Evolutionary conservation across 179 eudicot genomes (phyloP), one percentile per base, ranked within the genome.

Genomic region (Sideroxylon spinosum): DNA sequence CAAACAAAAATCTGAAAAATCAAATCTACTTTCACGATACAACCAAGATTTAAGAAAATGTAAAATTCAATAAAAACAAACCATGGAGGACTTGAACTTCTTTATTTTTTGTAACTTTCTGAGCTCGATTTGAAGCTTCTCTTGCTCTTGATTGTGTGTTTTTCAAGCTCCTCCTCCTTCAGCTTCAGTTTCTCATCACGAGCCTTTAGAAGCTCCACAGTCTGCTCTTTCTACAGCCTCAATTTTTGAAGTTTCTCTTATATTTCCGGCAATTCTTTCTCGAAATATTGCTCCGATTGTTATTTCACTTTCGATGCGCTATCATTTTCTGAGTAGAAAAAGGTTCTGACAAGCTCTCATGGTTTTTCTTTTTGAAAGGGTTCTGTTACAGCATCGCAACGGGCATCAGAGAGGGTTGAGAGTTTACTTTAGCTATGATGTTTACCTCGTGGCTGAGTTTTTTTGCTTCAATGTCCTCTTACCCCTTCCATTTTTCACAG

Each of bases 161-260:
- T n/a, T n/a, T n/a, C n/a, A n/a, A n/a, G n/a, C n/a, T n/a, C n/a
- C n/a, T n/a, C n/a, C n/a, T n/a, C n/a, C n/a, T n/a, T 93, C 84
- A 80, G 64, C 85, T 82, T 89, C 87, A 92, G 69, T 8, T 79
- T 80, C 82, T 91, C 93, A 28, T 92, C 93, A 52, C 76, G 90
- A 71, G 84, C 90, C 91, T 91, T 92, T 88, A 93, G 82, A 67
- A 93, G 75, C 56, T 89, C 91, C 82, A 92, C 97, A 7, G 92
- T 88, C 62, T 91, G 84, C 85, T 86, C 92, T 82, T 94, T 94
- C 87, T 90, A 97, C 16, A 94, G 82, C 82, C 81, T 90, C 94
- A 94, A 23, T 57, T 87, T 84, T 87, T 87, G 89, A 81, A 92
- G 84, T 91, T 90, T 89, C 64, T 92, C 91, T 61, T 90, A 91